phyloP scores from a whole-genome alignment of 495 filamentous ascomycete species.

The Penicillium soppii region DNA sequence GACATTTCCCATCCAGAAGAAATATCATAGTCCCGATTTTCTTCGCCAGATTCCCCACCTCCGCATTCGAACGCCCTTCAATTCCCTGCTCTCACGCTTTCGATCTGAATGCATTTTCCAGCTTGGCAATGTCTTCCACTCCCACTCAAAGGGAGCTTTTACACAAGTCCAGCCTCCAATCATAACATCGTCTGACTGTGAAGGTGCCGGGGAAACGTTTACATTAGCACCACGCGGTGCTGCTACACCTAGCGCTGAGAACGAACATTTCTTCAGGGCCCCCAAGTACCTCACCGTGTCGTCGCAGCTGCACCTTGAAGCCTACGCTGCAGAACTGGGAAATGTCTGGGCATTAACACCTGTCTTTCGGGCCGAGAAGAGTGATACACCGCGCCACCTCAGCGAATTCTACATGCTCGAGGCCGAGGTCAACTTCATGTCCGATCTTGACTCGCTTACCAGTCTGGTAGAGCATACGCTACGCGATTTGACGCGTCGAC shows the following conservation, averaged over 20 bases:
- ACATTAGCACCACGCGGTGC: slow-evolving; percentile 53
- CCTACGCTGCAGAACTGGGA: slow-evolving; percentile 80
- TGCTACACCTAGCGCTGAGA: slow-evolving; percentile 30
- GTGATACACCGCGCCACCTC: slow-evolving; percentile 89
- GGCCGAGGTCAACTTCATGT: slow-evolving; percentile 78
- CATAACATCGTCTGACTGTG: slow-evolving; percentile 95
- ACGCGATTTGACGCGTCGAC: slow-evolving; percentile 53
- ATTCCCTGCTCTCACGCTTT: slow-evolving; percentile 76
- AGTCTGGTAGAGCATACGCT: slow-evolving; percentile 77
- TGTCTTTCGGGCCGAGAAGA: slow-evolving; percentile 91
- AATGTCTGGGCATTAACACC: slow-evolving; percentile 94
- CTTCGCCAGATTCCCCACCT: slow-evolving; percentile 88
- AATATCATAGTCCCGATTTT: slow-evolving; percentile 87
- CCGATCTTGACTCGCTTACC: slow-evolving; percentile 69
- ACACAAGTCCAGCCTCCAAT: slow-evolving; percentile 89
- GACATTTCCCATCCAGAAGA: slow-evolving; percentile 91
- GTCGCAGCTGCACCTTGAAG: slow-evolving; percentile 91
- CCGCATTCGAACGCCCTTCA: slow-evolving; percentile 77
- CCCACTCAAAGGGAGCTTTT: slow-evolving; percentile 57
- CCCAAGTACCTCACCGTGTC: slow-evolving; percentile 97
- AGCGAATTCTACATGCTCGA: slow-evolving; percentile 99
- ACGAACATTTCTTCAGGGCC: slow-evolving; percentile 69
- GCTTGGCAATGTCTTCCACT: slow-evolving; percentile 69
- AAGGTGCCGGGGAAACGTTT: slow-evolving; percentile 97
- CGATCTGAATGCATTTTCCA: slow-evolving; percentile 83